Conservation (phyloP, 805 yeast species). For the Lipomyces starkeyi region DNA sequence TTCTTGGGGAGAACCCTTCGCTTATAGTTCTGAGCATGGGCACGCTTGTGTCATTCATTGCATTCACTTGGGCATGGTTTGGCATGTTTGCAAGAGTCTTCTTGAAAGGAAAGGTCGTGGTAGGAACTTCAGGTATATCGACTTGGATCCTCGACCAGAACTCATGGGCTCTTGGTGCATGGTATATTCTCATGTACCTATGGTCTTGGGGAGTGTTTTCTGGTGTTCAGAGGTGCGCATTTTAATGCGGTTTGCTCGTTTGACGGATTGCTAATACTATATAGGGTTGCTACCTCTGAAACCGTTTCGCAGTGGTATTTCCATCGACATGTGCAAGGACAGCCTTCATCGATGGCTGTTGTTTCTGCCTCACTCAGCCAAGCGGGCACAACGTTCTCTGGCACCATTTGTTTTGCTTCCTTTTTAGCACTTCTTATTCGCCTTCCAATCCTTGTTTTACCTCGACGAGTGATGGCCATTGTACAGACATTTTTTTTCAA, state of each 20-base stretch:
- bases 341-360: conserved; percentile 35
- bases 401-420: conserved; percentile 47
- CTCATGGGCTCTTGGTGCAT: conserved; percentile 45
- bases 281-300: conserved; percentile 45
- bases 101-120: conserved; percentile 37
- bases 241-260: not conserved
- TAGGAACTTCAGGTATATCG: conserved; percentile 25
- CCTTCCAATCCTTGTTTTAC: conserved; percentile 48
- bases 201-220: conserved; percentile 53
- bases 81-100: conserved; percentile 45
- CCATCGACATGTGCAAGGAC: conserved; percentile 40
- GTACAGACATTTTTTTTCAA: conserved; percentile 41
- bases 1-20: conserved; percentile 45
- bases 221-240: conserved; percentile 44
- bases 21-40: conserved; percentile 44
- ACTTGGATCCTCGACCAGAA: conserved; percentile 42
- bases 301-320: conserved; percentile 51
- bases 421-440: conserved; percentile 45
- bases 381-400: conserved; percentile 45
- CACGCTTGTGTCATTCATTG: conserved; percentile 42
- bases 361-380: conserved; percentile 41
- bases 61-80: conserved; percentile 48
- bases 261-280: conserved; percentile 8
- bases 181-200: conserved; percentile 47
- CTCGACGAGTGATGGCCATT: conserved; percentile 40